Evolutionary conservation across 805 yeast species (phyloP).

Genomic region (Pichia eremophila): DNA sequence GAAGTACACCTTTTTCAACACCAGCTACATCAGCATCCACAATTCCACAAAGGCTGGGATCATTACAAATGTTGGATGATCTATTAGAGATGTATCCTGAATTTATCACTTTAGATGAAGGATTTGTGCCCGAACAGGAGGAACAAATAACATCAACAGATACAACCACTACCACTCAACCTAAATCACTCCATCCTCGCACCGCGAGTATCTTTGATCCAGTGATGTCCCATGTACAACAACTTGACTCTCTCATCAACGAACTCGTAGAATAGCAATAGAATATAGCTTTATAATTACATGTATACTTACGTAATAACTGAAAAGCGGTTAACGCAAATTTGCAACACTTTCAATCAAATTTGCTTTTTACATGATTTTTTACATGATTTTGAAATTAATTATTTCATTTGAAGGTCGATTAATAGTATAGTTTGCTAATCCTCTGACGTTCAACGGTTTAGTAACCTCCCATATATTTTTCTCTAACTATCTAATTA

Average conservation of each 20-base stretch:
- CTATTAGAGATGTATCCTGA: slow-evolving; percentile 15
- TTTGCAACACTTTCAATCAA: too few relatives aligned
- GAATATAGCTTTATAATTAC: too few relatives aligned
- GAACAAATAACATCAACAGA: not conserved
- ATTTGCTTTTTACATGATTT: too few relatives aligned
- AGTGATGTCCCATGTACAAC: slow-evolving; percentile 2
- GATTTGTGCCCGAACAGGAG: not conserved
- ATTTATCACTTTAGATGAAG: not conserved
- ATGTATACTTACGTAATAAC: too few relatives aligned
- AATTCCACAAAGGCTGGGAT: slow-evolving; percentile 9
- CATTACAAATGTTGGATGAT: slow-evolving; percentile 28
- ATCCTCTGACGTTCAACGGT: too few relatives aligned
- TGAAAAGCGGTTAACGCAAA: too few relatives aligned
- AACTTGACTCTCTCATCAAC: not conserved
- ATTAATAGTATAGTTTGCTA: too few relatives aligned
- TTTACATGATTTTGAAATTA: too few relatives aligned
- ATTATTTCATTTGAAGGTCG: too few relatives aligned
- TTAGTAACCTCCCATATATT: not conserved
- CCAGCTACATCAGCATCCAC: too few relatives aligned
- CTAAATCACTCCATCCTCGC: not conserved
- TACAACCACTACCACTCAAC: not conserved
- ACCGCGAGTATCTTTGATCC: slow-evolving; percentile 4
- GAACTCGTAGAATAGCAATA: not conserved
- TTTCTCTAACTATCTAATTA: not conserved
- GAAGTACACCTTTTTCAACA: too few relatives aligned